Conservation (phyloP, 352 stramenopile species). For the Aphanomyces astaci region DNA sequence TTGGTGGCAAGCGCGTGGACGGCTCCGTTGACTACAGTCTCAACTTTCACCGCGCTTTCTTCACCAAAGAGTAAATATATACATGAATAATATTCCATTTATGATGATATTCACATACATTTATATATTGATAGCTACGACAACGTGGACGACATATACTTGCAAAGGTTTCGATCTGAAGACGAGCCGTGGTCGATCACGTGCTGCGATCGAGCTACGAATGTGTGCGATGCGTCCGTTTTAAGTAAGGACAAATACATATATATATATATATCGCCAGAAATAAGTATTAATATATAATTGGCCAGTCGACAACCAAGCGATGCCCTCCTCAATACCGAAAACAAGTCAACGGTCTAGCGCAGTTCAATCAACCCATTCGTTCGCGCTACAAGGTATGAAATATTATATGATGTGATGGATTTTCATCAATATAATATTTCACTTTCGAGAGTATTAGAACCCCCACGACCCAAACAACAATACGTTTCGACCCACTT, state of each 20-base stretch:
- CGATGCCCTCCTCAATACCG: conserved; percentile 13
- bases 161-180: conserved; percentile 93
- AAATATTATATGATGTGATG: too few relatives aligned
- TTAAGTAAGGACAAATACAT: conserved; percentile 1
- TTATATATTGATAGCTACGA: too few relatives aligned
- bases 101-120: too few relatives aligned
- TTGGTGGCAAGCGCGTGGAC: conserved; percentile 78
- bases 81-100: too few relatives aligned
- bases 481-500: conserved; percentile 80
- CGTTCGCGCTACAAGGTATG: conserved; percentile 82
- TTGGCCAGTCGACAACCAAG: conserved; percentile 3
- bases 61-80: conserved; percentile 69
- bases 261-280: too few relatives aligned
- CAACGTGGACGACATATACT: conserved; percentile 95
- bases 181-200: conserved; percentile 88
- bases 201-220: conserved; percentile 62
- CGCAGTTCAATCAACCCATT: conserved; percentile 51
- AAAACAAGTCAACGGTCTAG: conserved; percentile 39
- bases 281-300: background rate
- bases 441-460: too few relatives aligned
- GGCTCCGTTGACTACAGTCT: conserved; percentile 84
- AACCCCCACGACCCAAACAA: conserved; percentile 86
- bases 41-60: conserved; percentile 95
- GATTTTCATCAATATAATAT: too few relatives aligned
- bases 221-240: conserved; percentile 27